Base-by-base conservation (phyloP, 495 filamentous ascomycete genomes). In the Entonaema liquescens region DNA sequence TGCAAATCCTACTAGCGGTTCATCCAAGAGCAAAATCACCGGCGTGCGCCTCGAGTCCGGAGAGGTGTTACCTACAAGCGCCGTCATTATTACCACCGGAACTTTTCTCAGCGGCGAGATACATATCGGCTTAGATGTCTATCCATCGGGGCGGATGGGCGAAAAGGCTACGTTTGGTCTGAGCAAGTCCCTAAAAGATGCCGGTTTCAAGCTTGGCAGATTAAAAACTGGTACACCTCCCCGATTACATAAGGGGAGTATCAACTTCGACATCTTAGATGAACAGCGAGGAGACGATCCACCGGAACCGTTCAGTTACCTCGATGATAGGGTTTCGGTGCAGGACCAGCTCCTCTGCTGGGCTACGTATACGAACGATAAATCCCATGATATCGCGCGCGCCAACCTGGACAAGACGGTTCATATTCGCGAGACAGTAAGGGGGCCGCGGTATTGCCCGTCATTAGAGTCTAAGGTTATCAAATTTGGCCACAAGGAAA, bases 81-180 rank as follows among this genome's bases (percentile, higher is more conserved):
- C 91, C 49, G 94, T 98, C 21, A 86, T 98, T 42, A 97, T 99
- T 72, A 98, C 95, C 0, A 98, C 95, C 0, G 95, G 95, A 0
- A 99, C 95, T 0, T 99, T 99, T 74, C 81, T 99, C 7, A 92
- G 96, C 55, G 95, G 95, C 23, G 96, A 98, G 78, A 99, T 99
- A 62, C 95, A 99, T 75, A 94, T 99, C 64, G 95, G 95, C 5
- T 78, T 99, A 4, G 88, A 96, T 42, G 86, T 83, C 0, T 95
- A 85, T 69, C 96, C 96, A 0, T 91, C 95, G 0, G 95, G 95
- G 0, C 88, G 95, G 1, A 95, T 99, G 83, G 95, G 95, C 5
- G 95, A 99, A 80, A 92, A 92, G 31, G 94, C 95, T 0, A 97
- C 95, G 1, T 93, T 93, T 70, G 95, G 96, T 0, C 84, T 99